These are phyloP conservation scores for Aspergillus melleus DNA, from an alignment of 2,329 filamentous ascomycete species.

Conservation along the genomic window DNA sequence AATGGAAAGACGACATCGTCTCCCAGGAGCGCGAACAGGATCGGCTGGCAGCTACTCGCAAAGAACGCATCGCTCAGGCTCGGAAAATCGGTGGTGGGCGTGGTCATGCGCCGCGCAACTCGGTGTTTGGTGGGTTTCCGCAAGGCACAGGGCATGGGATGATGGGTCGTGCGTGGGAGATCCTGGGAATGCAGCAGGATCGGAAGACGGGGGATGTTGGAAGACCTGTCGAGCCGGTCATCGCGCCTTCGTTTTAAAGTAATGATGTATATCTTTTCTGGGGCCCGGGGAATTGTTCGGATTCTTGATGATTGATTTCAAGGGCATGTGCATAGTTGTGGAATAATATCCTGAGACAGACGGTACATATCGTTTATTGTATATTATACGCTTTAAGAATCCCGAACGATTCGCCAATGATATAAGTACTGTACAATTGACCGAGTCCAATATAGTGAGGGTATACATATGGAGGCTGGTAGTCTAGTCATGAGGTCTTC, in stretches of 20 bases:
- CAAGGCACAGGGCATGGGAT: conserved; percentile 38
- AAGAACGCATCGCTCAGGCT: conserved; percentile 27
- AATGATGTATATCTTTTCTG: not conserved
- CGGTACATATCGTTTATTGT: too few relatives aligned
- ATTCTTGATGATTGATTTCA: too few relatives aligned
- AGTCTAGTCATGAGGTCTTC: too few relatives aligned
- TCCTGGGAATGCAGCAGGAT: conserved; percentile 41
- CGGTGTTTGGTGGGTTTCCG: conserved; percentile 33
- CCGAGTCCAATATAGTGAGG: too few relatives aligned
- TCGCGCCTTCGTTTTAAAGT: conserved; percentile 12
- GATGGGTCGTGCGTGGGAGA: conserved; percentile 44
- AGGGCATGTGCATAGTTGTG: too few relatives aligned
- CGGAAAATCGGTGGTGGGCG: conserved; percentile 22
- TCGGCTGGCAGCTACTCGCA: conserved; percentile 34
- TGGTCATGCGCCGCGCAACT: conserved; percentile 26
- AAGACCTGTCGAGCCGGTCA: conserved; percentile 17
- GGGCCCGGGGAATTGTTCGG: too few relatives aligned
- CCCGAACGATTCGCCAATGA: too few relatives aligned
- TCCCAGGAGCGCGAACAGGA: conserved; percentile 39
- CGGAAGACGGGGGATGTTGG: conserved; percentile 21
- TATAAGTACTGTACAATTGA: too few relatives aligned
- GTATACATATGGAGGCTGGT: too few relatives aligned
- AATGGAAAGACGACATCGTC: conserved; percentile 45
- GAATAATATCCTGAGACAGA: too few relatives aligned
- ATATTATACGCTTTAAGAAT: too few relatives aligned